phyloP scores from a whole-genome alignment of 2,329 filamentous ascomycete species.

The Phaeosphaeriaceae sp. region DNA sequence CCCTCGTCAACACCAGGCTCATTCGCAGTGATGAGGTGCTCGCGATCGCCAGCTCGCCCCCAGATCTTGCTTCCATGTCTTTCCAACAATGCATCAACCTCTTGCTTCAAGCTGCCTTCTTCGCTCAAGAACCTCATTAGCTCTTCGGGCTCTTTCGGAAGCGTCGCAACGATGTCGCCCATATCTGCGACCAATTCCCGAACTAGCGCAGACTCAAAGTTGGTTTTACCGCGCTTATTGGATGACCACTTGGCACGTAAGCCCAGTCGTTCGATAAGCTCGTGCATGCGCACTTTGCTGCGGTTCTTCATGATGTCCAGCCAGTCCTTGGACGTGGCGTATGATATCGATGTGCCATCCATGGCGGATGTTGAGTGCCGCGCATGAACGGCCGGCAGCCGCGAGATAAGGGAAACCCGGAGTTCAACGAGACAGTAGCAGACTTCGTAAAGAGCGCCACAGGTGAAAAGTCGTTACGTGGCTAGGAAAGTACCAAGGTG shows the following conservation, averaged over 20 bases:
- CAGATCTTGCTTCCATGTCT: conserved; percentile 44
- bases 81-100: conserved; percentile 38
- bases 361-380: conserved; percentile 17
- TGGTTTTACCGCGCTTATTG: conserved; percentile 48
- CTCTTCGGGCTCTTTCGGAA: conserved; percentile 45
- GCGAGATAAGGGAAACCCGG: neutral
- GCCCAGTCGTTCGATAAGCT: conserved; percentile 45
- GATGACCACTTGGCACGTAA: conserved; percentile 46
- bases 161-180: conserved; percentile 38
- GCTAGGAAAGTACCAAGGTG: neutral
- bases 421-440: neutral
- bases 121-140: conserved; percentile 36
- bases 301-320: conserved; percentile 47
- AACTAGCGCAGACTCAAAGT: conserved; percentile 44
- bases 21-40: conserved; percentile 42
- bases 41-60: conserved; percentile 38
- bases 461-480: neutral
- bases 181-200: conserved; percentile 45
- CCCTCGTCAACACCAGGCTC: conserved; percentile 41
- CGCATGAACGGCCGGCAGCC: conserved; percentile 12
- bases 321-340: conserved; percentile 45
- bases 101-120: conserved; percentile 36
- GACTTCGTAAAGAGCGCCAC: neutral
- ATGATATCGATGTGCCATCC: conserved; percentile 35
- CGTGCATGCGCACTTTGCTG: conserved; percentile 46